phyloP scores from a whole-genome alignment of 371 early-diverging fungal genomes.

The Parasitella parasitica region DNA sequence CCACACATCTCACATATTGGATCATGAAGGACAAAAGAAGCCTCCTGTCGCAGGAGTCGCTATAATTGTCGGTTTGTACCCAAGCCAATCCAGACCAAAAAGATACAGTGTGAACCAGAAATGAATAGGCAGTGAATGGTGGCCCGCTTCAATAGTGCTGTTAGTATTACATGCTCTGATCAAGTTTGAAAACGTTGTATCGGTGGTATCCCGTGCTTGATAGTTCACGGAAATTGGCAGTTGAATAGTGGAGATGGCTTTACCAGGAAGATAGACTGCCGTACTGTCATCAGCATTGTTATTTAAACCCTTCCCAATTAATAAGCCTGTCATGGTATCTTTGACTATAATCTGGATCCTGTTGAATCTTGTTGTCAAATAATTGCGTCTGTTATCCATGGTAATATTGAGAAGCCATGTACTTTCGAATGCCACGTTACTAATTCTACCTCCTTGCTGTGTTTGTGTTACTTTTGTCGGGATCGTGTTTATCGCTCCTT shows the following conservation, averaged over 20 bases:
- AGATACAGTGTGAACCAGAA: constrained; percentile 36
- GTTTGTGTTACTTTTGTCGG: constrained; percentile 22
- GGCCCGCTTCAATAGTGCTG: not conserved
- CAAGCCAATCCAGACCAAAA: constrained; percentile 31
- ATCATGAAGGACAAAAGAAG: constrained; percentile 11
- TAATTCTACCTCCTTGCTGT: constrained; percentile 10
- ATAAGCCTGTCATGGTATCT: constrained; percentile 27
- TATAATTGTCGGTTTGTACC: constrained; percentile 32
- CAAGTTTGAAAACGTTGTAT: constrained; percentile 30
- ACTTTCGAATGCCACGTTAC: constrained; percentile 30
- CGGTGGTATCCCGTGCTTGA: constrained; percentile 29
- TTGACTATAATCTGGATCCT: constrained; percentile 25
- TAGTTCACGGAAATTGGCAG: constrained; percentile 34
- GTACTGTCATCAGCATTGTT: not conserved
- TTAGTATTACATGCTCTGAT: constrained; percentile 23
- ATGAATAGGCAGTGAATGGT: constrained; percentile 23
- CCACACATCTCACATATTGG: too few relatives aligned
- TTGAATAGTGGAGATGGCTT: constrained; percentile 25
- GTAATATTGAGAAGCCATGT: constrained; percentile 29
- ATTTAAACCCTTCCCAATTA: constrained; percentile 29
- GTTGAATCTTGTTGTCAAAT: constrained; percentile 23
- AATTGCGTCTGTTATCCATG: constrained; percentile 34
- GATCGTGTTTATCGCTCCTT: constrained; percentile 20
- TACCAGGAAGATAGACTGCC: constrained; percentile 6
- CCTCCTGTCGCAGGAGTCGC: constrained; percentile 26